Evolutionary conservation across 305 asterid species (phyloP).

Genomic region (Plantago coronopus): DNA sequence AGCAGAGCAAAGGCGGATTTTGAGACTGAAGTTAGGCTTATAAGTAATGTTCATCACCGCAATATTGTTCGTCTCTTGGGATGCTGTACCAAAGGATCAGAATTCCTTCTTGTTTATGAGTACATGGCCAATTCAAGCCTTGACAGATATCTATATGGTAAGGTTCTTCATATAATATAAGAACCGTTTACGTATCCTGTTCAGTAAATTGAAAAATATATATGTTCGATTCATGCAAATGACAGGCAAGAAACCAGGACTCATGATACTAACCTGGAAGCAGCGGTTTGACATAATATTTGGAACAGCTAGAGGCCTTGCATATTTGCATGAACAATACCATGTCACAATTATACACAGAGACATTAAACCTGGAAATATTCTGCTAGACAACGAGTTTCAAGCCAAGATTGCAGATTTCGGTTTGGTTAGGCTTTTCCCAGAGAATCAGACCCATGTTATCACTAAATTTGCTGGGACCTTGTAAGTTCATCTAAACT

Average conservation of each 20-base stretch:
- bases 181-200: not conserved
- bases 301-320: slow-evolving; percentile 78
- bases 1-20: slow-evolving; percentile 68
- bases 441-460: slow-evolving; percentile 69
- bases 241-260: slow-evolving; percentile 59
- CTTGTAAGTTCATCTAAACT: slow-evolving; percentile 41
- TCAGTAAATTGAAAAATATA: not conserved
- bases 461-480: slow-evolving; percentile 93
- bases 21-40: slow-evolving; percentile 73
- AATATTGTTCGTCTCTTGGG: slow-evolving; percentile 80
- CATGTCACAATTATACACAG: slow-evolving; percentile 79
- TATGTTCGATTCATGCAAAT: not conserved
- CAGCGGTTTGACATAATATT: slow-evolving; percentile 65
- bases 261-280: slow-evolving; percentile 58
- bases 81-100: slow-evolving; percentile 63
- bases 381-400: slow-evolving; percentile 58
- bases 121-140: slow-evolving; percentile 91
- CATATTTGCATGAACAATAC: slow-evolving; percentile 79
- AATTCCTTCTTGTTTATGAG: slow-evolving; percentile 65
- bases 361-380: slow-evolving; percentile 74
- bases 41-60: slow-evolving; percentile 90
- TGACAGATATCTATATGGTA: slow-evolving; percentile 69
- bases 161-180: not conserved
- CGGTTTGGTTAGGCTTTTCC: slow-evolving; percentile 72
- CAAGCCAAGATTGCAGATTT: slow-evolving; percentile 78